Conservation (phyloP, 2,329 filamentous ascomycete genomes). For the Aspergillus sp. region DNA sequence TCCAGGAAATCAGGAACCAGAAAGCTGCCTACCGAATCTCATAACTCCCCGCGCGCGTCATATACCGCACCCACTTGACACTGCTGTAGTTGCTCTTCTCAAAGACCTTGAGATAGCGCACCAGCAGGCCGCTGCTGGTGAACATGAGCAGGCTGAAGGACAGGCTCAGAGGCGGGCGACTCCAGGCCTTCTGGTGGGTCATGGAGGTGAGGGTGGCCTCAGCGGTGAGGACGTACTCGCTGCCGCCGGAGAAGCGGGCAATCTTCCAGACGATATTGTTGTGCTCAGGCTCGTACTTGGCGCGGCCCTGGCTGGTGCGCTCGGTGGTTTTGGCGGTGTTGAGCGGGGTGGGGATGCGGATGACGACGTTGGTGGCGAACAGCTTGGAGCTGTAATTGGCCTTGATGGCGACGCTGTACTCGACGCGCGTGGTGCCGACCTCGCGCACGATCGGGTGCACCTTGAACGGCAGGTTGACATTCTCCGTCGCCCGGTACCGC, state of each 20-base stretch:
- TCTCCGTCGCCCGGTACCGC: conserved; percentile 97
- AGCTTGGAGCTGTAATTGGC: conserved; percentile 96
- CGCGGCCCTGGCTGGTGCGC: conserved; percentile 91
- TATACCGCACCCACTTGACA: conserved; percentile 98
- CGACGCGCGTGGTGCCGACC: conserved; percentile 93
- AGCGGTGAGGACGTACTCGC: conserved; percentile 90
- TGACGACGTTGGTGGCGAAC: conserved; percentile 93
- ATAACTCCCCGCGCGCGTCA: conserved; percentile 96
- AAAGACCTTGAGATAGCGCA: conserved; percentile 96
- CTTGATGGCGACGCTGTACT: conserved; percentile 96
- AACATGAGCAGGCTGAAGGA: conserved; percentile 98
- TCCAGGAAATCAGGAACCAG: not conserved
- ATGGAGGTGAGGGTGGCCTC: conserved; percentile 92
- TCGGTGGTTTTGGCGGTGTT: conserved; percentile 95
- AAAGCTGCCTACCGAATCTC: conserved; percentile 71
- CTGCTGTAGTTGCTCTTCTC: conserved; percentile 99
- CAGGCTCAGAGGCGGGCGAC: conserved; percentile 83
- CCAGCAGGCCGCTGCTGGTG: conserved; percentile 86
- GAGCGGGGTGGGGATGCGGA: conserved; percentile 90
- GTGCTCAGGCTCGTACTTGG: conserved; percentile 96
- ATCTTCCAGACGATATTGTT: conserved; percentile 99
- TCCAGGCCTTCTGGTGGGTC: conserved; percentile 98
- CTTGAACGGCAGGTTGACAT: conserved; percentile 98
- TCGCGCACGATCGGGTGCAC: conserved; percentile 98
- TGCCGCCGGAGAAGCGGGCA: conserved; percentile 95